phyloP scores from a whole-genome alignment of 2,329 filamentous ascomycete species.

The Zopfia rhizophila region DNA sequence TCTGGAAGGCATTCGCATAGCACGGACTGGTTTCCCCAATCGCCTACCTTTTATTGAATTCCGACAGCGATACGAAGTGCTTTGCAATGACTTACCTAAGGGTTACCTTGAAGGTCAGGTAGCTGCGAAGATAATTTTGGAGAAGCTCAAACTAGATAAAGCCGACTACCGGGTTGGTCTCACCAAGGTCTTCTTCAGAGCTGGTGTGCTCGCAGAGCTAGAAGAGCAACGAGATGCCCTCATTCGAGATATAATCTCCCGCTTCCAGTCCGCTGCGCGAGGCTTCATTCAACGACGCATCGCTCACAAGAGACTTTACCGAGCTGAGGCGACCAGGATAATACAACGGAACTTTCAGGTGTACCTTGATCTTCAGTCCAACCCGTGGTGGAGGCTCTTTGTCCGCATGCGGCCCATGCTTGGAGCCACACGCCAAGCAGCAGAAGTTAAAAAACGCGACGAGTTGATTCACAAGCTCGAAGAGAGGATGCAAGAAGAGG shows the following conservation, averaged over 20 bases:
- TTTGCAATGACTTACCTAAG: constrained; percentile 86
- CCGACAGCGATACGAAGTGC: constrained; percentile 92
- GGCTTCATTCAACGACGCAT: constrained; percentile 89
- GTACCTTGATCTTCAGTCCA: constrained; percentile 88
- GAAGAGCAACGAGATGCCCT: constrained; percentile 95
- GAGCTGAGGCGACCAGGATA: constrained; percentile 92
- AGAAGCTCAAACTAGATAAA: constrained; percentile 85
- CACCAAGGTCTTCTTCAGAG: constrained; percentile 98
- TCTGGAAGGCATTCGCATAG: constrained; percentile 97
- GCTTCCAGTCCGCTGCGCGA: constrained; percentile 90
- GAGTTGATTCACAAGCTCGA: constrained; percentile 91
- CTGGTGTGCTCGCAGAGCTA: constrained; percentile 92
- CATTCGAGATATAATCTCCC: constrained; percentile 92
- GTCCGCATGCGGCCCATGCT: constrained; percentile 95
- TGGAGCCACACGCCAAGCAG: constrained; percentile 88
- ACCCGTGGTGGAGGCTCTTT: constrained; percentile 97
- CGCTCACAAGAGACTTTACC: constrained; percentile 92
- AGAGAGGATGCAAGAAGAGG: constrained; percentile 81
- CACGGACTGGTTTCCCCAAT: constrained; percentile 96
- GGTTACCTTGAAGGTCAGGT: constrained; percentile 91
- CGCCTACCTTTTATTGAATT: constrained; percentile 92
- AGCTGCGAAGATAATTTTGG: constrained; percentile 85
- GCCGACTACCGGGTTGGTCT: constrained; percentile 91
- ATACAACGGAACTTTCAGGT: constrained; percentile 95
- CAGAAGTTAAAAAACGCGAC: constrained; percentile 94